These are phyloP conservation scores for Myxozyma vanderwaltii DNA, from an alignment of 805 yeast species.

Conservation along the genomic window DNA sequence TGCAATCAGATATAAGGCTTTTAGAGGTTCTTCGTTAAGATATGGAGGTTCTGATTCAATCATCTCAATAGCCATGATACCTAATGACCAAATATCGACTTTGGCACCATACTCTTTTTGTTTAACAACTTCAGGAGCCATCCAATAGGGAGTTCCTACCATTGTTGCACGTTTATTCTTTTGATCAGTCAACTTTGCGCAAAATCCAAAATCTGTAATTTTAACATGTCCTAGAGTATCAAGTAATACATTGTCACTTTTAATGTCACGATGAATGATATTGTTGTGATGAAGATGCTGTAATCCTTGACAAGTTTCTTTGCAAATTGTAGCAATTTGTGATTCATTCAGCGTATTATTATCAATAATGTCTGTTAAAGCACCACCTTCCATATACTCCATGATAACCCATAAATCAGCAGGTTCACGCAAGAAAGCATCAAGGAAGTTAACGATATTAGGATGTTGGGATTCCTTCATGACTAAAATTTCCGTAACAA, in stretches of 20 bases:
- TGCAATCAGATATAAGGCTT: constrained; percentile 74
- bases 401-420: constrained; percentile 96
- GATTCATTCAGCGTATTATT: constrained; percentile 79
- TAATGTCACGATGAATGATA: constrained; percentile 95
- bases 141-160: constrained; percentile 91
- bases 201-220: constrained; percentile 90
- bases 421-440: constrained; percentile 77
- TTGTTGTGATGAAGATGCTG: constrained; percentile 89
- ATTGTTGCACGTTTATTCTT: constrained; percentile 75
- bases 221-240: constrained; percentile 84
- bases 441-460: constrained; percentile 92
- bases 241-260: constrained; percentile 89
- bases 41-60: constrained; percentile 86
- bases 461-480: constrained; percentile 96
- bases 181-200: constrained; percentile 76
- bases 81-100: constrained; percentile 81
- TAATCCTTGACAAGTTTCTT: constrained; percentile 86
- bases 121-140: constrained; percentile 85
- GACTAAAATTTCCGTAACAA: constrained; percentile 91
- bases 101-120: constrained; percentile 80
- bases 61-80: constrained; percentile 86
- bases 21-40: constrained; percentile 74
- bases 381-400: constrained; percentile 99
- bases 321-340: constrained; percentile 89
- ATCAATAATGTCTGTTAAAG: constrained; percentile 92